Evolutionary conservation across 2,329 filamentous ascomycete genomes (phyloP), one percentile per base, ranked within the genome.

Genomic region (Trichoderma oligosporum): DNA sequence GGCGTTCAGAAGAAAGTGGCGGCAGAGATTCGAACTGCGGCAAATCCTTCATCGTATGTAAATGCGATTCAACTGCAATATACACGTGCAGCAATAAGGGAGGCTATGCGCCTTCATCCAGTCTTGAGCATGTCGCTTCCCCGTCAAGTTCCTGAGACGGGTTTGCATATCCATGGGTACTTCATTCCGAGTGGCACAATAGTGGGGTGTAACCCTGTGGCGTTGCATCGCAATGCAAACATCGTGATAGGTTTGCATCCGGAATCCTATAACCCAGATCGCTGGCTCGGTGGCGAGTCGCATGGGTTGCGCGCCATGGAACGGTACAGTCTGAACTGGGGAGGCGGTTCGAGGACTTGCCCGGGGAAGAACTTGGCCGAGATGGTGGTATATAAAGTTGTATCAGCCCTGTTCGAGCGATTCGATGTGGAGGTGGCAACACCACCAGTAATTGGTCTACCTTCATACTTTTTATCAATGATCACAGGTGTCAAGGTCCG

Each of bases 381-480:
- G 63, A 61, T 82, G 56, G 67, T 82, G 2, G 68, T 82, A 0
- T 70, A 68, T 49, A 81, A 79, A 61, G 67, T 73, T 0, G 67
- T 81, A 0, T 65, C 73, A 0, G 65, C 70, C 0, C 58, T 83
- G 14, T 55, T 81, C 3, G 65, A 66, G 4, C 70, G 73, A 39
- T 82, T 82, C 54, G 71, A 76, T 5, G 65, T 82, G 0, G 65
- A 75, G 53, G 68, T 74, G 3, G 62, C 62, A 2, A 62, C 77
- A 60, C 76, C 77, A 0, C 61, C 63, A 0, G 72, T 77, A 2
- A 65, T 72, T 2, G 65, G 74, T 1, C 72, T 73, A 41, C 71
- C 69, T 2, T 75, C 75, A 7, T 82, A 81, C 55, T 82, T 82
- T 56, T 66, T 82, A 66, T 78, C 77, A 1, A 80, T 82, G 74